Percentiles rank a stretch among this genome's conserved stretches.
Conservation (phyloP, 2,329 filamentous ascomycete species). For the Sporothrix brunneoviolacea region DNA sequence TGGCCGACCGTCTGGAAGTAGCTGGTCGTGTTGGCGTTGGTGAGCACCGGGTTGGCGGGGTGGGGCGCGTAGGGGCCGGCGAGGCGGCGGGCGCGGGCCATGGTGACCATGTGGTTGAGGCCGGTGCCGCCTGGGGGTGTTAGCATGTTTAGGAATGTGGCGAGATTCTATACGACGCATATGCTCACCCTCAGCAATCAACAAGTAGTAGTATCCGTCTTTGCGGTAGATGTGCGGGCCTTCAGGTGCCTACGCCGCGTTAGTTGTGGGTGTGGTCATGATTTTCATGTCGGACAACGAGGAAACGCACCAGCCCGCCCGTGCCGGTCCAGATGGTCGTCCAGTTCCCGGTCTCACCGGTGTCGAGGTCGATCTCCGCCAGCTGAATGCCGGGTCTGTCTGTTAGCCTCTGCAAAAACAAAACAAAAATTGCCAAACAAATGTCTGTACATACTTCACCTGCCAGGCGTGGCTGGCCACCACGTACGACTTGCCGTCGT, state of each 20-base stretch:
- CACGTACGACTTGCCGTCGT: constrained; percentile 47
- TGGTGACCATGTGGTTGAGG: constrained; percentile 41
- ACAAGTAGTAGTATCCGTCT: constrained; percentile 46
- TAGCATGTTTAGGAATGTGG: no score
- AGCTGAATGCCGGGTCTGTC: constrained; percentile 36
- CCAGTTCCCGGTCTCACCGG: constrained; percentile 33
- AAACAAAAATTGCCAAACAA: no score
- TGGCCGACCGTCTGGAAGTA: constrained; percentile 51
- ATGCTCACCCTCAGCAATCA: constrained; percentile 48
- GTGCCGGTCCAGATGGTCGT: constrained; percentile 42
- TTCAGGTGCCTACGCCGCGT: no score
- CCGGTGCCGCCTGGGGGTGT: no score
- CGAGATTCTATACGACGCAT: no score
- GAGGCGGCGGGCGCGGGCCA: constrained; percentile 36
- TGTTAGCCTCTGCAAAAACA: no score
- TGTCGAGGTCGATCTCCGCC: constrained; percentile 33
- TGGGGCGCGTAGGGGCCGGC: constrained; percentile 39
- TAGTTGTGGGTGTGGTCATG: no score
- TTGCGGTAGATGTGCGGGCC: constrained; percentile 49
- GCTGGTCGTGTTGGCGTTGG: constrained; percentile 35
- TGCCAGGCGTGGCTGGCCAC: constrained; percentile 34
- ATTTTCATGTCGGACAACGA: no score
- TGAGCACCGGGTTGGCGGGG: constrained; percentile 39
- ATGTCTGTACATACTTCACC: no score
- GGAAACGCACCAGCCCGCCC: constrained; percentile 32